Conservation (phyloP, 176 grass and related monocot species). For the Secale cereale region DNA sequence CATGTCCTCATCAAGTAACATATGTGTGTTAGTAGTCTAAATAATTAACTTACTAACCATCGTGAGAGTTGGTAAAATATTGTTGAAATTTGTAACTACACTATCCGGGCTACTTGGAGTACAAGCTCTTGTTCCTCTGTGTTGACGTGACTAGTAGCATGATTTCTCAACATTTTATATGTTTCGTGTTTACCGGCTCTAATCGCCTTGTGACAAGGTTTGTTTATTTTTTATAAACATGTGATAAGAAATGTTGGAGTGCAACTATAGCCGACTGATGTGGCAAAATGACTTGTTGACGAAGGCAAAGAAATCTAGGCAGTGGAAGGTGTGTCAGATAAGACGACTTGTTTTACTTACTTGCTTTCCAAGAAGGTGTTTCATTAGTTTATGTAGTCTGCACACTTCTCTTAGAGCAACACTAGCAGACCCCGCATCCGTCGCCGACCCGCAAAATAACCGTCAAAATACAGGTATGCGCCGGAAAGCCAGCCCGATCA, state of each 20-base stretch:
- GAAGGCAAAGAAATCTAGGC: conserved; percentile 4
- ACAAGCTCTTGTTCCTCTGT: neutral
- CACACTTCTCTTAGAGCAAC: too few species aligned
- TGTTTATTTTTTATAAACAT: neutral
- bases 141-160: neutral
- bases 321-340: neutral
- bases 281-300: conserved; percentile 21
- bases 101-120: neutral
- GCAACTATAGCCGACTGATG: conserved; percentile 2
- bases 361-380: conserved; percentile 32
- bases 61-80: neutral
- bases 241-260: neutral
- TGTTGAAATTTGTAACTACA: neutral
- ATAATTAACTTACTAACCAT: too few species aligned
- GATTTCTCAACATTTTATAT: neutral
- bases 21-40: too few species aligned
- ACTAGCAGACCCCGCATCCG: too few species aligned
- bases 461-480: too few species aligned
- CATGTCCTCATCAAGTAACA: too few species aligned
- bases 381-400: too few species aligned
- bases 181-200: neutral
- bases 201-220: neutral
- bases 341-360: conserved; percentile 9
- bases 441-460: too few species aligned
- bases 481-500: too few species aligned